Percentiles rank a stretch among this genome's conserved stretches.
Evolutionary conservation across 176 grass and related monocot species (phyloP).

Genomic region (Paspalum notatum): DNA sequence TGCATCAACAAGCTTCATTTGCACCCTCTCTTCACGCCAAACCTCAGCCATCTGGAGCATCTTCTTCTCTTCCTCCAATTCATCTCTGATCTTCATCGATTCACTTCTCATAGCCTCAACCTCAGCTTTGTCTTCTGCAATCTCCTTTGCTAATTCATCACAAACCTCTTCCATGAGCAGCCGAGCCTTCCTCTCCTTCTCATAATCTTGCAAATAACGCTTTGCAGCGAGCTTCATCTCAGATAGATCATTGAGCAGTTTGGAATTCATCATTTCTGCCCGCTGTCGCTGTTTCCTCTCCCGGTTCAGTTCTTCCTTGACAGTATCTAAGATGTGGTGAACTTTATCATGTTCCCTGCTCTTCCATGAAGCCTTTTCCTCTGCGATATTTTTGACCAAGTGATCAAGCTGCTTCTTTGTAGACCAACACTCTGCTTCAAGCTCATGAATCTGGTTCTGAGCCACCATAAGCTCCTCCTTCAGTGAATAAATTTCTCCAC

Average conservation of each 20-base stretch:
- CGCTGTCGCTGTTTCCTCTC: constrained; percentile 61
- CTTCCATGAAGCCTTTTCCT: constrained; percentile 68
- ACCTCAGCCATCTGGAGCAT: constrained; percentile 81
- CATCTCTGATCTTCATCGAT: constrained; percentile 60
- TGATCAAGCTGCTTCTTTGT: constrained; percentile 67
- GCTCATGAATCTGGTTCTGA: constrained; percentile 49
- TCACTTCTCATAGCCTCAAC: constrained; percentile 59
- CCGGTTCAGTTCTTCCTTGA: constrained; percentile 62
- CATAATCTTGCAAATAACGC: constrained; percentile 64
- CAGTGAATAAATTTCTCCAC: constrained; percentile 49
- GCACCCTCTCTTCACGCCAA: constrained; percentile 82
- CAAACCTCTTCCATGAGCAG: constrained; percentile 82
- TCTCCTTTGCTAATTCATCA: constrained; percentile 79
- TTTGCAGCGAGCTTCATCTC: constrained; percentile 58
- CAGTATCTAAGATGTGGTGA: constrained; percentile 54
- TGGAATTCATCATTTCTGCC: constrained; percentile 63
- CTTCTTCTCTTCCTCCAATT: constrained; percentile 77
- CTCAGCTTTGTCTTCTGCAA: constrained; percentile 70
- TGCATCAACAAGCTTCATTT: constrained; percentile 79
- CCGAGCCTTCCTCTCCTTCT: constrained; percentile 65
- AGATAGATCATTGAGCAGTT: constrained; percentile 62
- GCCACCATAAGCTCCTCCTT: constrained; percentile 58
- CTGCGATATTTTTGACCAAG: constrained; percentile 51
- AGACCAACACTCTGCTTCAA: constrained; percentile 58
- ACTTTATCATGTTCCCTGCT: constrained; percentile 67